Evolutionary conservation across 345 rosid genomes (phyloP), one percentile per base, ranked within the genome.

Genomic region (Eucalyptus viminalis): DNA sequence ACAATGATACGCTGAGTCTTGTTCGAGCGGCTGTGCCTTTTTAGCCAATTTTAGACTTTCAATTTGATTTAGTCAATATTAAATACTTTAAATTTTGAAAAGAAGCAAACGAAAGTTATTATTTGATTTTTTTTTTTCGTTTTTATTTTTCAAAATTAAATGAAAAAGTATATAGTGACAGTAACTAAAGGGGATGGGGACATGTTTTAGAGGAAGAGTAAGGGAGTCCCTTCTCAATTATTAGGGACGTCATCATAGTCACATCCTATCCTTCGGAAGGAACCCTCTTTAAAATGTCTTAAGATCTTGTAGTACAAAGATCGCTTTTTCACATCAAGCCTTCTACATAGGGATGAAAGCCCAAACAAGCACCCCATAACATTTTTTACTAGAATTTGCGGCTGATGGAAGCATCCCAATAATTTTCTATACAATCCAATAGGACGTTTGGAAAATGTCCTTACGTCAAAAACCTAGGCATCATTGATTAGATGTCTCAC

Each of bases 401-500:
- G 15, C 8, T 27, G 3, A 11, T 25, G 67, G 67, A 25, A 58
- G 15, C n/a, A 6, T 58, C 67, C 67, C 15, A 11, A 0, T 11
- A 58, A 25, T 58, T 58, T 58, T 58, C 67, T 25, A 25, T 58
- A 11, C 31, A 58, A 25, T 27, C 67, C 67, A 58, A 25, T 25
- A 3, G 14, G 14, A 58, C 2, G n/a, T 58, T 58, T 58, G 12
- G 7, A 3, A 58, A 5, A 60, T 8, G 67, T 25, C 31, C 15
- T 56, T 22, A 56, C 1, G 1, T 56, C 3, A 53, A 19, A 19
- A 53, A 19, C 24, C 6, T 0, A 1, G 12, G 27, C 60, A 9
- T 9, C 60, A 56, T 56, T 56, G 60, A 56, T 56, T 22, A 56
- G 60, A 56, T 22, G 27, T 56, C 60, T 22, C 27, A 8, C 60